phyloP scores from a whole-genome alignment of 176 grass and related monocot species.

The Ampelocalamus luodianensis region DNA sequence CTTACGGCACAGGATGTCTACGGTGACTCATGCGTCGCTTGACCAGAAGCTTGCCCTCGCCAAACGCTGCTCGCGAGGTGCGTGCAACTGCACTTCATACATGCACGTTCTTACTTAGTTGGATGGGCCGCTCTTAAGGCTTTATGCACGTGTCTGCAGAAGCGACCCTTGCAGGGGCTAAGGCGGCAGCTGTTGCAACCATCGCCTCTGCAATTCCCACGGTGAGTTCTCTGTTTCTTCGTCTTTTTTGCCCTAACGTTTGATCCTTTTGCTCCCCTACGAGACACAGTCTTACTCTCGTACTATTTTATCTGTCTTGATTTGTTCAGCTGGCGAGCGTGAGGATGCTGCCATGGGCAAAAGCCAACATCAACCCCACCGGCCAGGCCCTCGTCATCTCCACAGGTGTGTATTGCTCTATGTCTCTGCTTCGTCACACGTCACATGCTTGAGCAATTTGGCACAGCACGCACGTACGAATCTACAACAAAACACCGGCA shows the following conservation, averaged over 20 bases:
- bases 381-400: conserved; percentile 81
- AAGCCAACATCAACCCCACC: conserved; percentile 64
- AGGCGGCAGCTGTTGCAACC: conserved; percentile 64
- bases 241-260: not conserved
- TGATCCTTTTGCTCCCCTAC: not conserved
- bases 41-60: conserved; percentile 76
- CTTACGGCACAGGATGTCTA: conserved; percentile 32
- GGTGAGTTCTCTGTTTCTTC: not conserved
- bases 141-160: conserved; percentile 40
- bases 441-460: not conserved
- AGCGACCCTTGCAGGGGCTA: conserved; percentile 61
- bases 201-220: conserved; percentile 69
- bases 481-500: too few relatives aligned
- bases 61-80: conserved; percentile 74
- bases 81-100: not conserved
- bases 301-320: not conserved
- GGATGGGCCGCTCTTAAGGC: not conserved
- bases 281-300: too few relatives aligned
- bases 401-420: conserved; percentile 33
- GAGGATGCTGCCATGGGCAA: conserved; percentile 77
- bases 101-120: too few relatives aligned
- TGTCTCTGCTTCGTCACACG: too few relatives aligned
- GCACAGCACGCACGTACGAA: too few relatives aligned
- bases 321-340: conserved; percentile 68
- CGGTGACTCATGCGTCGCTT: conserved; percentile 55